Base-by-base conservation (phyloP, 768 basidiomycete species). In the Lentinula aciculospora region DNA sequence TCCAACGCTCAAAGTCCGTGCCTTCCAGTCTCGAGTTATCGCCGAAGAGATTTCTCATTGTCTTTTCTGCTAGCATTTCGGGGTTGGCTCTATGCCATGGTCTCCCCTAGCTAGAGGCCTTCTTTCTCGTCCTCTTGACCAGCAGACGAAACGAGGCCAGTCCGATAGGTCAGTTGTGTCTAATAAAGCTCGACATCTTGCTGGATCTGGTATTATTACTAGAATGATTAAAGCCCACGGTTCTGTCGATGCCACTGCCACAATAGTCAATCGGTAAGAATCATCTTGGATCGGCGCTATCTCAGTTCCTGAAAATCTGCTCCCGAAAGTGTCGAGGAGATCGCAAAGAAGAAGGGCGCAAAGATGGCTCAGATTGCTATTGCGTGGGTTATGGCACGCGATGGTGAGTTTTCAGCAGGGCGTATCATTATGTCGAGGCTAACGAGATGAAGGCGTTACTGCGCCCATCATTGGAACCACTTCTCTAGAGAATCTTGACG, bases 11-110 rank as follows among this genome's bases (percentile, higher is more conserved):
- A 80, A 81, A 71, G 81, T 78, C 25, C 40, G 44, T 17, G n/a
- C 17, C 17, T 13, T 9, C 31, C 7, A n/a, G 17, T 53, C 15
- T 54, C 19, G 36, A n/a, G 49, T 12, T n/a, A n/a, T n/a, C n/a
- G n/a, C n/a, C n/a, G n/a, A n/a, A n/a, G n/a, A n/a, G n/a, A n/a
- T n/a, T n/a, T n/a, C n/a, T n/a, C n/a, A n/a, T 19, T 10, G 25
- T 21, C 23, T 13, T 19, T 21, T 27, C 44, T 55, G n/a, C 7
- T 57, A 81, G 77, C 64, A 77, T 60, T 76, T 81, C 42, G 81
- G 81, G 31, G 79, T 81, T 25, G 83, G 81, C 0, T 67, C 75
- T 19, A 83, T 84, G 49, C 81, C 82, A 0, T 86, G 83, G 83
- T 81, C 79, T 9, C 81, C 83, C 0, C 74, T 84, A 17, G 81